Base-by-base conservation (phyloP, 306 rosid genomes). In the Medicago lupulina region DNA sequence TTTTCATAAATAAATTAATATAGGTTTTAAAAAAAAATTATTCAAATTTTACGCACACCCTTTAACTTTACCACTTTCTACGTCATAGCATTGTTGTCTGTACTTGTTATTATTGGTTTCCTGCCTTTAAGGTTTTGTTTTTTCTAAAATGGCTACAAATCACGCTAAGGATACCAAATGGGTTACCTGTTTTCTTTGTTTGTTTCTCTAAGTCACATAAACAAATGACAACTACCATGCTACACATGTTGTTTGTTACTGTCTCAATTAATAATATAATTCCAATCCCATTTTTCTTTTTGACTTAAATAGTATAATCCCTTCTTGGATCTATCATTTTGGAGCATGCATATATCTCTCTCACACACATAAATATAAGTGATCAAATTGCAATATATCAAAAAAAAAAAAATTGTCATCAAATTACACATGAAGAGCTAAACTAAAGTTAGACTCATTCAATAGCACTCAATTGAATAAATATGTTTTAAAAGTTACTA, bases 191-290 rank as follows among this genome's bases (percentile, higher is more conserved):
- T 18, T 9, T 54, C 17, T 9, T 59, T 21, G 39, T 59, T 59
- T 23, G 38, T 59, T 59, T 59, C 39, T 46, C n/a, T 46, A 3
- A 46, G 1, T 23, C 8, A 8, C 60, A 54, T 54, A 16, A 61
- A 61, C 40, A 14, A 61, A 34, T 61, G 18, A 17, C 68, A 62
- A 62, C 13, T n/a, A 3, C n/a, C 15, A 6, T 46, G 51, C 19
- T 46, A 25, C 70, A 74, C 78, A 46, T 74, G 70, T 44, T 18
- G 34, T 31, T 61, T 61, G 78, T 61, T 74, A 16, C 15, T 58
- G 28, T 73, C 40, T 58, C 2, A 6, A 15, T 46, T 46, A 46
- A 46, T 46, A 46, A 46, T 46, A 15, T 46, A 9, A 43, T 10
- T 4, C 31, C 31, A 2, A 10, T 43, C 47, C 47, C 47, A 2